phyloP scores from a whole-genome alignment of 768 basidiomycete species.

The Boletus coccyginus region DNA sequence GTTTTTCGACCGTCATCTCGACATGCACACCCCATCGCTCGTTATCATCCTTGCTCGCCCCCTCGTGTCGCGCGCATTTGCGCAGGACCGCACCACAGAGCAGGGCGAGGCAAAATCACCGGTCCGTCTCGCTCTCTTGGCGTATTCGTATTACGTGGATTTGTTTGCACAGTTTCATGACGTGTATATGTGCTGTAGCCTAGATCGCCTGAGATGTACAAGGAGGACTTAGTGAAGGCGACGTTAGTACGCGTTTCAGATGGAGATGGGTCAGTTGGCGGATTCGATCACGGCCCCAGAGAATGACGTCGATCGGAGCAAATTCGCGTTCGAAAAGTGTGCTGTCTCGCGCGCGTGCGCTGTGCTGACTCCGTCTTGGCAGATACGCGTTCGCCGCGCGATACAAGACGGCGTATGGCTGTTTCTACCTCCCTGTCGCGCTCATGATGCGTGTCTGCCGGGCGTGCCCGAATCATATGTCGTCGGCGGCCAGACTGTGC shows the following conservation, averaged over 20 bases:
- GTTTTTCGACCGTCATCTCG: too few relatives aligned
- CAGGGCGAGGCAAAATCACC: too few relatives aligned
- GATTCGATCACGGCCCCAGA: constrained; percentile 96
- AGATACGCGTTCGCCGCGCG: constrained; percentile 91
- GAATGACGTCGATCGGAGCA: constrained; percentile 80
- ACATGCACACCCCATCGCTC: constrained; percentile 22
- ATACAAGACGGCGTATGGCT: constrained; percentile 98
- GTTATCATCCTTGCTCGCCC: constrained; percentile 1
- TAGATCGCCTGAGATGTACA: too few relatives aligned
- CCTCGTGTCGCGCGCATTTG: constrained; percentile 3
- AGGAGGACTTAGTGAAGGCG: too few relatives aligned
- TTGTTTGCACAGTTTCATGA: constrained; percentile 92
- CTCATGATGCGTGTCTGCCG: constrained; percentile 84
- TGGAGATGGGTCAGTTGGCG: constrained; percentile 94
- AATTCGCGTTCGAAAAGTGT: constrained; percentile 78
- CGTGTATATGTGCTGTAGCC: constrained; percentile 36
- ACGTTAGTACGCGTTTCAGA: constrained; percentile 75
- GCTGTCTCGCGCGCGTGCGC: neutral
- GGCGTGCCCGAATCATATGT: constrained; percentile 54
- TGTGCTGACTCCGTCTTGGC: too few relatives aligned
- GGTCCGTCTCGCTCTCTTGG: too few relatives aligned
- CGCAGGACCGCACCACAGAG: constrained; percentile 34
- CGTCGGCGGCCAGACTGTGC: constrained; percentile 38
- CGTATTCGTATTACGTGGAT: constrained; percentile 88
- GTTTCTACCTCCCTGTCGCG: constrained; percentile 97